phyloP scores from a whole-genome alignment of 2,329 filamentous ascomycete genomes.

The Clonostachys rosea region DNA sequence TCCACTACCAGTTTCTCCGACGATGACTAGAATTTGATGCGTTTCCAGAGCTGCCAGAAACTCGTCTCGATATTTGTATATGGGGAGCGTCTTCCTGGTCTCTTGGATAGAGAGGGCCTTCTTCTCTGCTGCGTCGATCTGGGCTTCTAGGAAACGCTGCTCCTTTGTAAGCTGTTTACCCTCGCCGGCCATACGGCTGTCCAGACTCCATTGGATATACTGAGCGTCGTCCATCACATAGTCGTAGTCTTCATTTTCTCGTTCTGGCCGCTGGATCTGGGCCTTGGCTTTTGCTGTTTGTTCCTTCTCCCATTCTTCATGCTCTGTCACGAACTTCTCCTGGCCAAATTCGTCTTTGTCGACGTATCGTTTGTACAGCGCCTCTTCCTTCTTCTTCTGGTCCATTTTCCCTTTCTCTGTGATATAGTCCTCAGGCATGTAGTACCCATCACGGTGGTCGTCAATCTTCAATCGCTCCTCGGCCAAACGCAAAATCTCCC shows the following conservation, averaged over 20 bases:
- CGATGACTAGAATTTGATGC: conserved; percentile 84
- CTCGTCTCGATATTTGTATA: conserved; percentile 81
- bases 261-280: conserved; percentile 72
- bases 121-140: conserved; percentile 84
- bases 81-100: conserved; percentile 83
- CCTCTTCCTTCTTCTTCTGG: conserved; percentile 80
- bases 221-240: conserved; percentile 90
- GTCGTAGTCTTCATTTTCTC: conserved; percentile 80
- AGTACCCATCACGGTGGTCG: conserved; percentile 87
- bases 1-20: conserved; percentile 90
- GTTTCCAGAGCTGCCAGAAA: conserved; percentile 83
- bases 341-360: conserved; percentile 83
- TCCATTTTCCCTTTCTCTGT: conserved; percentile 91
- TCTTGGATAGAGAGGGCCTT: conserved; percentile 87
- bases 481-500: conserved; percentile 74
- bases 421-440: conserved; percentile 91
- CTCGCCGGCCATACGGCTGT: conserved; percentile 68
- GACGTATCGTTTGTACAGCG: conserved; percentile 85
- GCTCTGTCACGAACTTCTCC: conserved; percentile 86
- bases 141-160: conserved; percentile 71
- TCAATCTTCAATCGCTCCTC: conserved; percentile 86
- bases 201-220: conserved; percentile 79
- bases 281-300: conserved; percentile 84
- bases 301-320: conserved; percentile 93
- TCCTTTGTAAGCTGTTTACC: conserved; percentile 70